Percentiles rank a stretch among this genome's conserved stretches.
Evolutionary conservation across 1,139 yeast species (phyloP).

Genomic region (Debaryomyces psychrophilus): DNA sequence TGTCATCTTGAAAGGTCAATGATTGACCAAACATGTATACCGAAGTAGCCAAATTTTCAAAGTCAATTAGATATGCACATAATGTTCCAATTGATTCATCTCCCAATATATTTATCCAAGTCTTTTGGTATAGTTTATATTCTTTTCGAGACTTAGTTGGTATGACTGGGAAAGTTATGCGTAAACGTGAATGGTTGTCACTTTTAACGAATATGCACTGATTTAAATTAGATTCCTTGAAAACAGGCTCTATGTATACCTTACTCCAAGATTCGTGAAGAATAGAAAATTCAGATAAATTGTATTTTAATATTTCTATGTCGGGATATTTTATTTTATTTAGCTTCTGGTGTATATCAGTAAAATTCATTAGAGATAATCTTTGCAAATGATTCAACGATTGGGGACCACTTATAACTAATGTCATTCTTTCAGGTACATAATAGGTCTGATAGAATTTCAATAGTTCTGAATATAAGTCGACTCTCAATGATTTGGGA

Average conservation of each 20-base stretch:
- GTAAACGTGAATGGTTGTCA: constrained; percentile 19
- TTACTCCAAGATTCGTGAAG: constrained; percentile 7
- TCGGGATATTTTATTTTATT: background rate
- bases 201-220: constrained; percentile 16
- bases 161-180: constrained; percentile 44
- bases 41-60: constrained; percentile 30
- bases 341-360: constrained; percentile 21
- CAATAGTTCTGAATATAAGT: constrained; percentile 26
- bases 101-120: constrained; percentile 64
- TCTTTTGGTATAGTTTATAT: constrained; percentile 30
- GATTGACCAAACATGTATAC: constrained; percentile 44
- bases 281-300: constrained; percentile 3
- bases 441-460: constrained; percentile 35
- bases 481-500: constrained; percentile 18
- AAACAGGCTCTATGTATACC: constrained; percentile 7
- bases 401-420: constrained; percentile 66
- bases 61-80: constrained; percentile 31
- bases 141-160: constrained; percentile 16
- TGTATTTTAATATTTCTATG: background rate
- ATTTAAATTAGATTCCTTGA: constrained; percentile 2
- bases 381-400: constrained; percentile 60
- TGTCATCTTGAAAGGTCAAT: constrained; percentile 33
- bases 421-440: constrained; percentile 46
- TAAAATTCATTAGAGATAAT: constrained; percentile 47
- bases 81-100: constrained; percentile 57